These are phyloP conservation scores for Trichoderma sp. DNA, from an alignment of 2,329 filamentous ascomycete species.

Conservation along the genomic window DNA sequence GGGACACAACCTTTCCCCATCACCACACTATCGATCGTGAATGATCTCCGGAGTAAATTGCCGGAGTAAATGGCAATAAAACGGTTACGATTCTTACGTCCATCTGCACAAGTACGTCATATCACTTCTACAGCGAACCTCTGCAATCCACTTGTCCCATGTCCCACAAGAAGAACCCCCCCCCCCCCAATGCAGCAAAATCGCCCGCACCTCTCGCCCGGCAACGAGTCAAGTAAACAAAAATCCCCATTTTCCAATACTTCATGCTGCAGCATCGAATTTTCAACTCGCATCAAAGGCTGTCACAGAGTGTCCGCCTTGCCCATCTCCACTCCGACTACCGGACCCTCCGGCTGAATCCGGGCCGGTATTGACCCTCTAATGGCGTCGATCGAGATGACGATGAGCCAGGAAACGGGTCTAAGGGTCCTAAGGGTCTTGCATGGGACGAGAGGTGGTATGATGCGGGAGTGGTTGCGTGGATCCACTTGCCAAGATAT, in stretches of 20 bases:
- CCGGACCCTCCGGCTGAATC: constrained; percentile 7
- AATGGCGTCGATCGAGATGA: background rate
- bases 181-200: background rate
- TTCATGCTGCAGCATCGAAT: background rate
- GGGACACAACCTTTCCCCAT: background rate
- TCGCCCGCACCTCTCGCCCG: background rate
- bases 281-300: background rate
- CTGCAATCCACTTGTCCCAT: background rate
- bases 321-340: background rate
- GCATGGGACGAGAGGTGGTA: constrained; percentile 11
- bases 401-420: background rate
- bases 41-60: background rate
- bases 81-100: background rate
- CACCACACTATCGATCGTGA: background rate
- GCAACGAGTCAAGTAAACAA: background rate
- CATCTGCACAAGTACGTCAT: background rate
- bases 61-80: background rate
- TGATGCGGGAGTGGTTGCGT: background rate
- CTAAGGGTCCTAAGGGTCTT: background rate
- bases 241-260: background rate
- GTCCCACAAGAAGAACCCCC: background rate
- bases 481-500: background rate
- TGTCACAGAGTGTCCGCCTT: background rate
- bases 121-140: background rate
- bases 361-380: background rate